These are phyloP conservation scores for Dalbergia cochinchinensis DNA, from an alignment of 306 rosid genomes.

Conservation along the genomic window DNA sequence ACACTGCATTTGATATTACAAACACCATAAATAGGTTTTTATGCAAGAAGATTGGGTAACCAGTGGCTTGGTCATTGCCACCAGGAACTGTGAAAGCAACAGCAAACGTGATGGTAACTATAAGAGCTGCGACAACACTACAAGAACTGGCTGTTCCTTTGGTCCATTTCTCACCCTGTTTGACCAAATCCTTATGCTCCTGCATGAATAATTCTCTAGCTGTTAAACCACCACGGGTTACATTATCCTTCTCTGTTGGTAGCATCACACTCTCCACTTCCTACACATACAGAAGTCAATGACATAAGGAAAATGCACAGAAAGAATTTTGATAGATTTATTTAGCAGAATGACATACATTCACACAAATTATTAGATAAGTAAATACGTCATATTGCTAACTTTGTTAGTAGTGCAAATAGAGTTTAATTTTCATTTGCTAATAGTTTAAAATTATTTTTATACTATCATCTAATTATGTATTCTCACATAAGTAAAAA, in stretches of 20 bases:
- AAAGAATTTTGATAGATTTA: too few relatives aligned
- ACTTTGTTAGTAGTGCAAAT: too few relatives aligned
- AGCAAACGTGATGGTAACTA: neutral
- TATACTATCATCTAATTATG: too few relatives aligned
- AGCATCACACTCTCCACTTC: conserved; percentile 12
- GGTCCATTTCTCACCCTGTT: neutral
- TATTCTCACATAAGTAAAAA: too few relatives aligned
- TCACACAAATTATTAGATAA: too few relatives aligned
- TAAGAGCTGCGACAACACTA: neutral
- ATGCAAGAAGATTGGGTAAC: neutral
- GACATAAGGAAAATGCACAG: too few relatives aligned
- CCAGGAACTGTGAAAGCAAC: neutral
- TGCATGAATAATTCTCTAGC: neutral
- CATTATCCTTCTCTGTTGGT: neutral
- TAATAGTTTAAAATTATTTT: too few relatives aligned
- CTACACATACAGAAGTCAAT: neutral
- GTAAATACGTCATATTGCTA: too few relatives aligned
- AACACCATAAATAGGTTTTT: neutral
- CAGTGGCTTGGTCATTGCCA: neutral
- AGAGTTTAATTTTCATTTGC: too few relatives aligned
- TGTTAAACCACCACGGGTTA: neutral
- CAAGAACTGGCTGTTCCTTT: neutral
- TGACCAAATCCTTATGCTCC: neutral
- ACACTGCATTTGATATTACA: neutral
- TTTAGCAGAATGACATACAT: too few relatives aligned